A percentile compares a stretch with the other conserved stretches of the same genome.
Conservation (phyloP, 352 stramenopile species). For the Pseudoperonospora humuli region DNA sequence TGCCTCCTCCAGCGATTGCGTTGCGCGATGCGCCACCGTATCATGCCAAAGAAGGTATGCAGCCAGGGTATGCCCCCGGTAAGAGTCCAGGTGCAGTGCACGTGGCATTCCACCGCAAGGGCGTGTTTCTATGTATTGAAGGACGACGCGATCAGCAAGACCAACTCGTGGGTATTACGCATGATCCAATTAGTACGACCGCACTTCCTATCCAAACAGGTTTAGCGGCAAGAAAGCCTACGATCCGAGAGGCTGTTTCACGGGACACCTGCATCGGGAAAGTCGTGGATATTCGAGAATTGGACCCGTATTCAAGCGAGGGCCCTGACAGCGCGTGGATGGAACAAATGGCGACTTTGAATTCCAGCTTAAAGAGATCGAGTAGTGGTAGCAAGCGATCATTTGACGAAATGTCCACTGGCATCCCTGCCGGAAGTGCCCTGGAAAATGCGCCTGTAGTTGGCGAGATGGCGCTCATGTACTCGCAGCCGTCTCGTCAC, state of each 20-base stretch:
- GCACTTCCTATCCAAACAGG: constrained; percentile 41
- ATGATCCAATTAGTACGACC: constrained; percentile 66
- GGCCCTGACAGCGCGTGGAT: constrained; percentile 19
- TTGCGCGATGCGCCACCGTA: constrained; percentile 72
- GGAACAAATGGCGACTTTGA: constrained; percentile 3
- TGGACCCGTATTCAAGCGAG: constrained; percentile 35
- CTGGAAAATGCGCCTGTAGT: constrained; percentile 18
- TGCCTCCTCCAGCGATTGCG: constrained; percentile 63
- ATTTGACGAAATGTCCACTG: constrained; percentile 70
- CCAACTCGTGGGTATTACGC: constrained; percentile 59
- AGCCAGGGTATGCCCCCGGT: constrained; percentile 66
- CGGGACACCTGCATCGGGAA: constrained; percentile 74
- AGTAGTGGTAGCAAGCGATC: constrained; percentile 47
- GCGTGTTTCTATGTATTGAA: constrained; percentile 74
- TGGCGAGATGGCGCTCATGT: constrained; percentile 80
- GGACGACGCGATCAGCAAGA: constrained; percentile 72
- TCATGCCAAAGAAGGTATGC: constrained; percentile 82
- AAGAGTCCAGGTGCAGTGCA: constrained; percentile 77
- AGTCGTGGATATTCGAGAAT: constrained; percentile 73
- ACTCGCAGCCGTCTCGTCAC: constrained; percentile 68
- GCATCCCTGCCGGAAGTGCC: constrained; percentile 10
- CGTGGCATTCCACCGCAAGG: constrained; percentile 68
- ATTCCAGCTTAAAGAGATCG: constrained; percentile 8
- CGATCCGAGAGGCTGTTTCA: constrained; percentile 69
- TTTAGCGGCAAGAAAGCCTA: constrained; percentile 46